Evolutionary conservation across 2,329 filamentous ascomycete species (phyloP), one percentile per base, ranked within the genome.

Genomic region (Cryphonectria naterciae): DNA sequence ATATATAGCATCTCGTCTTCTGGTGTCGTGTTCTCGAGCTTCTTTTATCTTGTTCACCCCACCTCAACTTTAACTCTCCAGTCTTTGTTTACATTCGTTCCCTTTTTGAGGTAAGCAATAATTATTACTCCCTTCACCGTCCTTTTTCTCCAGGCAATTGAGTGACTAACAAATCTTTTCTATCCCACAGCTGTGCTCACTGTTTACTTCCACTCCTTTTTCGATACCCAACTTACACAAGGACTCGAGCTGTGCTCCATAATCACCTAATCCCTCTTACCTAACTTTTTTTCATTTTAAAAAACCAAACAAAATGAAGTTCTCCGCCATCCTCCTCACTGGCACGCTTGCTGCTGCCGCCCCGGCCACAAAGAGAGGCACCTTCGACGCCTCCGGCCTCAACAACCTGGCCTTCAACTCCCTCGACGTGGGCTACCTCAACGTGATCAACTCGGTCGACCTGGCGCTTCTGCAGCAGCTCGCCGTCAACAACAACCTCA

Each of bases 201-300:
- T 81, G 79, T 83, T 83, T 78, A 73, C 77, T 82, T 82, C 68
- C 80, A 80, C 76, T 83, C 81, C 78, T 84, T 83, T 77, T 83
- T 77, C 70, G 75, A 69, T 74, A 76, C 70, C 74, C 74, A 74
- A 28, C n/a, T 4, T 32, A 28, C 75, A 75, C 72, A 76, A 80
- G 78, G 80, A 83, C 80, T 80, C 76, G 82, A 83, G 83, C 83
- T 84, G 83, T 83, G 83, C 83, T 85, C 79, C 79, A 4, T 80
- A 74, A 76, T 74, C 64, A 64, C 69, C 35, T 70, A 75, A 74
- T 69, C 22, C 17, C 37, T 37, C 37, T 10, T 11, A 11, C 37
- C 37, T 2, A 39, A 39, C 10, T 11, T 39, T 11, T 11, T 39
- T 13, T 39, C 2, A 13, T 39, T 39, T 78, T n/a, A 11, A 49